Conservation (phyloP, 805 yeast species). For the Lipomyces yamanashiensis region DNA sequence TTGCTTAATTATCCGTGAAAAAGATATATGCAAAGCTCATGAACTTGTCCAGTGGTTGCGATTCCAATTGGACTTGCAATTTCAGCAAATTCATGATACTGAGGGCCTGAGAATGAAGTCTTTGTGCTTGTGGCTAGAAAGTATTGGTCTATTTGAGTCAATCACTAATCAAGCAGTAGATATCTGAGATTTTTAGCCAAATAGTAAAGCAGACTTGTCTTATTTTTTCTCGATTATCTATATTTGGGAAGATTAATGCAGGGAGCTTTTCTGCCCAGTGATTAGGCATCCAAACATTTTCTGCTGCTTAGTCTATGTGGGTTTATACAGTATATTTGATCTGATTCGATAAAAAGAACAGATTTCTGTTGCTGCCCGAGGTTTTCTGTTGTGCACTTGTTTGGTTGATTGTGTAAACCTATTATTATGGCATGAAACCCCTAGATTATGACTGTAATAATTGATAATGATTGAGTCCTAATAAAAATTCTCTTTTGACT, state of each 20-base stretch:
- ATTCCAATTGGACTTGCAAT: background rate
- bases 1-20: slow-evolving; percentile 42
- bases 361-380: too few species aligned
- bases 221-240: background rate
- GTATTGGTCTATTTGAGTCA: background rate
- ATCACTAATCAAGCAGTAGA: background rate
- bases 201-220: background rate
- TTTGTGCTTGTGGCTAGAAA: background rate
- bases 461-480: too few species aligned
- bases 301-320: background rate
- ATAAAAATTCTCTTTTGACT: too few species aligned
- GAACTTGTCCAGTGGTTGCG: slow-evolving; percentile 33
- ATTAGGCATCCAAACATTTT: background rate
- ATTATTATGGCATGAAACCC: too few species aligned
- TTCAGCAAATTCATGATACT: background rate
- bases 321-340: background rate
- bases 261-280: background rate
- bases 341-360: too few species aligned
- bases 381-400: too few species aligned
- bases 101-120: background rate
- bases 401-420: too few species aligned
- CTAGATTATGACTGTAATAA: too few species aligned
- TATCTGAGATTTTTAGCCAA: background rate
- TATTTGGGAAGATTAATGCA: too few species aligned
- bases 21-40: slow-evolving; percentile 39